Evolutionary conservation across 2,329 filamentous ascomycete species (phyloP).

Genomic region (Botryotinia narcissicola): DNA sequence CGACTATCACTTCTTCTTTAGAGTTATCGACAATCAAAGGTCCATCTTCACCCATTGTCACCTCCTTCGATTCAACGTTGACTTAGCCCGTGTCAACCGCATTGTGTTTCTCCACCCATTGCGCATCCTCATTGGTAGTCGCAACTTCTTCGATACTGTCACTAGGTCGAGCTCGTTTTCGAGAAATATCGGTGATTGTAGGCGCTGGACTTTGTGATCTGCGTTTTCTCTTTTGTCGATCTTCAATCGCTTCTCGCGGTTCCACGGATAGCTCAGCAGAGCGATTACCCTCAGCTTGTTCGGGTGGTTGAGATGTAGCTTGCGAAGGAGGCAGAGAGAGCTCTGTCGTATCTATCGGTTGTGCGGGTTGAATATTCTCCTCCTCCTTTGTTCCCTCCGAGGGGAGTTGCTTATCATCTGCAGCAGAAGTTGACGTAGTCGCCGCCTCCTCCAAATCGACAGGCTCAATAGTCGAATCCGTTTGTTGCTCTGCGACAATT

Average conservation of each 20-base stretch:
- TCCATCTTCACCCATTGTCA: constrained; percentile 12
- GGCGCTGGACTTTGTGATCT: constrained; percentile 62
- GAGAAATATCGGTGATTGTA: constrained; percentile 50
- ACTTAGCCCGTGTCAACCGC: constrained; percentile 25
- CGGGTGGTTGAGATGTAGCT: constrained; percentile 22
- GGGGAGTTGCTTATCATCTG: not conserved
- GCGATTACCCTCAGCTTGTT: constrained; percentile 23
- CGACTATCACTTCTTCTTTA: constrained; percentile 26
- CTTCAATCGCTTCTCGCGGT: constrained; percentile 44
- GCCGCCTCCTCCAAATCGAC: not conserved
- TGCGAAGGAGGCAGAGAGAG: constrained; percentile 22
- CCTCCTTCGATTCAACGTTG: constrained; percentile 19
- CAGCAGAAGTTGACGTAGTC: not conserved
- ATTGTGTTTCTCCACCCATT: constrained; percentile 34
- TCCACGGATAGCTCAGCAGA: constrained; percentile 33
- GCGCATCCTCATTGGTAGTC: constrained; percentile 26
- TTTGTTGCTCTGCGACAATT: not conserved
- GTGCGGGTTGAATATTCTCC: not conserved
- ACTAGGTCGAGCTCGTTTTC: constrained; percentile 54
- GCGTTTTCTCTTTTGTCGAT: constrained; percentile 64
- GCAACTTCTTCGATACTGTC: constrained; percentile 26
- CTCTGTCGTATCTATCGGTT: constrained; percentile 28
- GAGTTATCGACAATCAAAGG: constrained; percentile 25
- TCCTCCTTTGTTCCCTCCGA: not conserved
- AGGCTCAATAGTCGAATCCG: constrained; percentile 22